Conservation (phyloP, 2,329 filamentous ascomycete species). For the Knufia fluminis region DNA sequence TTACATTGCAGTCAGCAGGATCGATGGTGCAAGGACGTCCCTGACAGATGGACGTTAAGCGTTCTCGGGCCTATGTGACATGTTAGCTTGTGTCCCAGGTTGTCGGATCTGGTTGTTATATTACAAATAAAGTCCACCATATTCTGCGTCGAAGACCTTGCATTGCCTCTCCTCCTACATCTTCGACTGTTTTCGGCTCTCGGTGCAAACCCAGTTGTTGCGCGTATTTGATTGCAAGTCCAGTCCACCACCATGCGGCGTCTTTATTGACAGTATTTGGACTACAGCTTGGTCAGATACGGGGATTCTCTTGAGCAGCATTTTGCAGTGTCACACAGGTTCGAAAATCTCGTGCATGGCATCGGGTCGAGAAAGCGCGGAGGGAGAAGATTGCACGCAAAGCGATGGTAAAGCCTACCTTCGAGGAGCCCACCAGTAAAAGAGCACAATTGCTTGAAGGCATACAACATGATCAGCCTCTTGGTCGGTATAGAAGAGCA, state of each 20-base stretch:
- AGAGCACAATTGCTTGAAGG: slow-evolving; percentile 31
- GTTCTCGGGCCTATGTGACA: slow-evolving; percentile 26
- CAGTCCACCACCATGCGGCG: slow-evolving; percentile 42
- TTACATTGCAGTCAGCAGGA: slow-evolving; percentile 34
- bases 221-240: slow-evolving; percentile 35
- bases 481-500: slow-evolving; percentile 34
- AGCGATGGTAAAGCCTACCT: too few species aligned
- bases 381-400: too few species aligned
- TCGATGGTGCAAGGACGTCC: slow-evolving; percentile 38
- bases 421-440: slow-evolving; percentile 42
- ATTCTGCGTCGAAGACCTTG: slow-evolving; percentile 30
- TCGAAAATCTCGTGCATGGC: too few species aligned
- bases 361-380: too few species aligned
- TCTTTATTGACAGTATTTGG: slow-evolving; percentile 33
- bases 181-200: slow-evolving; percentile 25
- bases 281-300: too few species aligned
- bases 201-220: slow-evolving; percentile 39
- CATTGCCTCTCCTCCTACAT: slow-evolving; percentile 6
- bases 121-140: slow-evolving; percentile 35
- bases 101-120: neutral
- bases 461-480: slow-evolving; percentile 32
- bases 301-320: too few species aligned
- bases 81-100: neutral
- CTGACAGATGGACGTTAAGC: slow-evolving; percentile 36
- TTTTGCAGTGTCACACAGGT: too few species aligned